These are phyloP conservation scores for Bacterosira constricta DNA, from an alignment of 108 stramenopile species.

Conservation along the genomic window DNA sequence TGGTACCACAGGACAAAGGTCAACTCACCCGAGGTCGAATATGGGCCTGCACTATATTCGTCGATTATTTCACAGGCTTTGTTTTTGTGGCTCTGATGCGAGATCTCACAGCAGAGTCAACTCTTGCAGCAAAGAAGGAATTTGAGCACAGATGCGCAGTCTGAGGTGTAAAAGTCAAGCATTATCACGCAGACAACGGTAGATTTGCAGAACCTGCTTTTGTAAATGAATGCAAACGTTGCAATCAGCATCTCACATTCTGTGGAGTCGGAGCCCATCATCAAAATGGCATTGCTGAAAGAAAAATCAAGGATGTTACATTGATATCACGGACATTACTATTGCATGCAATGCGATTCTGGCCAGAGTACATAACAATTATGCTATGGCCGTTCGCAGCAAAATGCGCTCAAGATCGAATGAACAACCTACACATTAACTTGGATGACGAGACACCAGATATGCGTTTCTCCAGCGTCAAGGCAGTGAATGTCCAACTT, in stretches of 20 bases:
- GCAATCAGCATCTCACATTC: conserved; percentile 3
- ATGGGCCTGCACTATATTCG: conserved; percentile 51
- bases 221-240: no score
- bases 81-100: conserved; percentile 29
- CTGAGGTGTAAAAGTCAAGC: neutral
- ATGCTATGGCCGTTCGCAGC: conserved; percentile 26
- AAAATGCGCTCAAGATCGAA: neutral
- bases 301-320: conserved; percentile 18
- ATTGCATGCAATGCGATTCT: conserved; percentile 8
- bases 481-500: neutral
- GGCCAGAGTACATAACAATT: conserved; percentile 4
- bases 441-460: conserved; percentile 3
- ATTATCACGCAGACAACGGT: conserved; percentile 25
- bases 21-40: conserved; percentile 37
- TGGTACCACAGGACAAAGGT: conserved; percentile 56
- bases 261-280: conserved; percentile 30
- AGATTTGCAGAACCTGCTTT: conserved; percentile 15
- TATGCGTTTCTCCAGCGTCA: neutral
- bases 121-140: conserved; percentile 11
- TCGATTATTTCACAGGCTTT: conserved; percentile 51
- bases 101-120: conserved; percentile 16
- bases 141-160: neutral
- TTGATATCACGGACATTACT: conserved; percentile 5
- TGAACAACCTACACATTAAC: conserved; percentile 9
- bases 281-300: conserved; percentile 36